Evolutionary conservation across 73 alveolate species (phyloP).

Genomic region (Tetrahymena elliotti): DNA sequence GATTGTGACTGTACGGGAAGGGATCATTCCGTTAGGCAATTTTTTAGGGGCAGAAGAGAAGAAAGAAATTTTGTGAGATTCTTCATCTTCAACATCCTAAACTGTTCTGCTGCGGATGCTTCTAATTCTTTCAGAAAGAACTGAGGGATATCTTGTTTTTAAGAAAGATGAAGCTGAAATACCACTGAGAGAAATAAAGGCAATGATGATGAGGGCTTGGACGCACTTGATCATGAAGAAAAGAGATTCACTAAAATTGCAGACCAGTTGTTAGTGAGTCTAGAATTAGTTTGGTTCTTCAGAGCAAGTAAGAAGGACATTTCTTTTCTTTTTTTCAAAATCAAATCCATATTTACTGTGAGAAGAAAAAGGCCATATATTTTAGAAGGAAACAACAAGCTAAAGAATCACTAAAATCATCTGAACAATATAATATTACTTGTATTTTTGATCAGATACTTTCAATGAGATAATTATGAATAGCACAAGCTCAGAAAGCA

Average conservation of each 20-base stretch:
- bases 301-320: background rate
- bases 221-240: background rate
- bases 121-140: background rate
- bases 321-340: background rate
- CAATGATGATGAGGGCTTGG: background rate
- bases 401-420: background rate
- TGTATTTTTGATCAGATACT: background rate
- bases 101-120: background rate
- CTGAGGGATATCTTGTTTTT: background rate
- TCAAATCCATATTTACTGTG: background rate
- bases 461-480: background rate
- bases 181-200: background rate
- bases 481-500: background rate
- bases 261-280: background rate
- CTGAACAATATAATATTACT: background rate
- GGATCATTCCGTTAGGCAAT: background rate
- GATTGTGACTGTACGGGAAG: background rate
- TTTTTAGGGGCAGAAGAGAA: background rate
- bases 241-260: background rate
- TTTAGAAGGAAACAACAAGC: background rate
- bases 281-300: background rate
- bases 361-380: background rate
- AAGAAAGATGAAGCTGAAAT: background rate
- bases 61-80: background rate
- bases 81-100: background rate